These are phyloP conservation scores for Solanum ossicruentum DNA, from an alignment of 257 asterid genomes.

Conservation along the genomic window DNA sequence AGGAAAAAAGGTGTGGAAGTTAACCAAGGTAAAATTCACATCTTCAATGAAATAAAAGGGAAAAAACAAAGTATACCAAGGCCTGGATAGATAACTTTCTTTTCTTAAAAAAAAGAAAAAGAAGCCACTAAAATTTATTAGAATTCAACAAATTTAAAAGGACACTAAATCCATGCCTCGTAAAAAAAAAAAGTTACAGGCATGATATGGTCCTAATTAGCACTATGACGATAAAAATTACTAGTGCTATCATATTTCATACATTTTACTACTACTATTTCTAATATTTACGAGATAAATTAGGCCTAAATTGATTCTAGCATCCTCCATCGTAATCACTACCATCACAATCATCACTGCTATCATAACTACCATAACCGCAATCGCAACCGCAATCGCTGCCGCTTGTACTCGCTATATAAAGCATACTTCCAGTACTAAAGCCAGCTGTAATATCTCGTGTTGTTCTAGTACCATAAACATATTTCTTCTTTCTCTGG, in stretches of 20 bases:
- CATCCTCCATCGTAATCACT: neutral
- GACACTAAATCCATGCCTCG: neutral
- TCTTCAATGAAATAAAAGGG: neutral
- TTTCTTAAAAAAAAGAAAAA: neutral
- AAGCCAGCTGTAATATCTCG: neutral
- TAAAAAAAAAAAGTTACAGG: neutral
- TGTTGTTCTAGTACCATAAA: neutral
- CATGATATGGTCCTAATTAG: neutral
- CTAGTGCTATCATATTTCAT: too few species aligned
- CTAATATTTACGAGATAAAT: neutral
- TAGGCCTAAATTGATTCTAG: neutral
- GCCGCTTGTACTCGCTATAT: neutral
- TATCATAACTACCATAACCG: too few species aligned
- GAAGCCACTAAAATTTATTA: neutral
- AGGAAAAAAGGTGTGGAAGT: neutral
- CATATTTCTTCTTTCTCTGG: neutral
- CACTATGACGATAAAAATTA: neutral
- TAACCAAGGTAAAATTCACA: neutral
- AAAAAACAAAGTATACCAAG: neutral
- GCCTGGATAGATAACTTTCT: neutral
- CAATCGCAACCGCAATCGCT: too few species aligned
- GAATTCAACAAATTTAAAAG: neutral
- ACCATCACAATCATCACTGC: accelerated
- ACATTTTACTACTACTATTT: neutral
- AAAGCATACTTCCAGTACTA: neutral